Evolutionary conservation across 345 rosid genomes (phyloP), one percentile per base, ranked within the genome.

Genomic region (Hibiscus trionum): DNA sequence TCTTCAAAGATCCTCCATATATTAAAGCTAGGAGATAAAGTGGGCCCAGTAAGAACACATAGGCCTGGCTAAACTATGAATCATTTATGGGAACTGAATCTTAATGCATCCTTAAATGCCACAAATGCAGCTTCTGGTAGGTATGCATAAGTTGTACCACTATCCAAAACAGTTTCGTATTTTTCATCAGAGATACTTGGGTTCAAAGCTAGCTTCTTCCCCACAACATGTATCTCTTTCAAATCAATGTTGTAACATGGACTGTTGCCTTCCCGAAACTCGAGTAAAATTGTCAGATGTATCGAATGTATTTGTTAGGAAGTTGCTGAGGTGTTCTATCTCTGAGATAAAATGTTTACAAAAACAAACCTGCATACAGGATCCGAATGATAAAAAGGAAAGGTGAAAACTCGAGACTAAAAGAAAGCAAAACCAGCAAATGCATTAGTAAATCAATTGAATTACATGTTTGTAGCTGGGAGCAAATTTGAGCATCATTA

Each of bases 261-360:
- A 90, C 97, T 92, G 97, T 94, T 87, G 87, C 93, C 97, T 91
- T 87, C 97, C 93, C 93, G 90, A 90, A 90, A 91, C 98, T 91
- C 86, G 88, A 86, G 96, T 90, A 91, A 91, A 90, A 90, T 86
- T 75, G 89, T 85, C 93, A 84, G 87, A 88, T 80, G 87, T 82
- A 84, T 85, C 84, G 84, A 85, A 79, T 74, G 70, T 82, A 83
- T 74, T 80, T 76, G 80, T 84, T 78, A 83, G 87, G 81, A 82
- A 84, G 70, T 75, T 79, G 72, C 75, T 61, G 73, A 80, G 14
- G 57, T 66, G 56, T 75, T 73, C 72, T 71, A 53, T 75, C 81
- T 69, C 76, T 53, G 75, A 69, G 78, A 77, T 65, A 53, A 53
- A 17, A 5, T 7, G 21, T 2, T 52, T 52, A 11, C n/a, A 11